These are phyloP conservation scores for Fraxinus sp. DNA, from an alignment of 305 asterid genomes.

Conservation along the genomic window DNA sequence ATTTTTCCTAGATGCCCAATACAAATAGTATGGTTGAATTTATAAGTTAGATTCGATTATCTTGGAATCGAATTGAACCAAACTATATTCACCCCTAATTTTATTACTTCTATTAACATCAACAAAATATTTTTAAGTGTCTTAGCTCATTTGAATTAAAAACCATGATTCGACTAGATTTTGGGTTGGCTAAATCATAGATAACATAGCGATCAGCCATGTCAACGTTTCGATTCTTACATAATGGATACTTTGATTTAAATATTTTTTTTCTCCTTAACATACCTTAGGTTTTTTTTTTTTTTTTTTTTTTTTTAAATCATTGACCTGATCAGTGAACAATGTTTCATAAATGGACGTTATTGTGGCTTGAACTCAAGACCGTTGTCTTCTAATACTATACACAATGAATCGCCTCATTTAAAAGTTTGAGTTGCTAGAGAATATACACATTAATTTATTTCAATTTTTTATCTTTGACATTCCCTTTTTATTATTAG, in stretches of 20 bases:
- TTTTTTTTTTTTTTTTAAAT: too few species aligned
- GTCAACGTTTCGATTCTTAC: too few species aligned
- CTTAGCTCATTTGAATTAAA: too few species aligned
- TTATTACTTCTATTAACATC: too few species aligned
- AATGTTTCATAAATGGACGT: background rate
- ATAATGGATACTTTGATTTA: too few species aligned
- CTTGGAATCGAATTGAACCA: background rate
- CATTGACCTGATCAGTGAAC: background rate
- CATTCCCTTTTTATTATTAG: background rate
- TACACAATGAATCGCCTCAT: background rate
- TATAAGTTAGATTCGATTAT: background rate
- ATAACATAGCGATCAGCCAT: too few species aligned
- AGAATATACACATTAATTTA: background rate
- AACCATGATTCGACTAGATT: too few species aligned
- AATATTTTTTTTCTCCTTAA: background rate
- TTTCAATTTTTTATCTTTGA: background rate
- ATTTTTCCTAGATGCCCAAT: background rate
- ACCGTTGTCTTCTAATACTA: background rate
- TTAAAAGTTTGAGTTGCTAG: background rate
- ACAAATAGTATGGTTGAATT: background rate
- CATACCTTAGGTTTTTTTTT: too few species aligned
- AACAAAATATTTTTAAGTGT: too few species aligned
- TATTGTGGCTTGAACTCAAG: background rate
- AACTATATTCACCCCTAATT: too few species aligned
- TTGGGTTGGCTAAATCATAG: too few species aligned